Conservation (phyloP, 2,329 filamentous ascomycete genomes). For the Rhynchosporium secalis region DNA sequence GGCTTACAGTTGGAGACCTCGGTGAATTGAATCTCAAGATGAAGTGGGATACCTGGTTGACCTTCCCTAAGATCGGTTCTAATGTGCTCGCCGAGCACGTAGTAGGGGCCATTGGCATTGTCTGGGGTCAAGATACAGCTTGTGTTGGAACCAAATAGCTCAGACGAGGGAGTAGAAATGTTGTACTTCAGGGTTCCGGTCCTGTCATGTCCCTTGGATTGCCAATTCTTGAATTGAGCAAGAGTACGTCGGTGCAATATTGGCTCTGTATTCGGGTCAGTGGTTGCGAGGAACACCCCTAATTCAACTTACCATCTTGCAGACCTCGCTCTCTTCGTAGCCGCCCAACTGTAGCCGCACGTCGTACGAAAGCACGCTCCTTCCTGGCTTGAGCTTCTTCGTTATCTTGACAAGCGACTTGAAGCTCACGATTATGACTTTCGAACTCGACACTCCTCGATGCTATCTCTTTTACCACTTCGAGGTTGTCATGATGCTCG, state of each 20-base stretch:
- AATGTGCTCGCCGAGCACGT: conserved; percentile 43
- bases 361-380: conserved; percentile 19
- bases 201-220: conserved; percentile 29
- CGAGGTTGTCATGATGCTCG: conserved; percentile 20
- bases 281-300: neutral
- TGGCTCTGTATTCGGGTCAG: conserved; percentile 34
- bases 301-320: conserved; percentile 17
- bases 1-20: conserved; percentile 54
- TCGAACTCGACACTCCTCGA: conserved; percentile 40
- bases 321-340: conserved; percentile 24
- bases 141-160: conserved; percentile 46
- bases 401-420: conserved; percentile 8
- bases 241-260: conserved; percentile 32
- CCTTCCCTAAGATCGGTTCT: conserved; percentile 43
- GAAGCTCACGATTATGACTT: conserved; percentile 6
- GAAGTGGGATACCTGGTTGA: conserved; percentile 50
- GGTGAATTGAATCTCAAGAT: conserved; percentile 54
- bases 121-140: conserved; percentile 54
- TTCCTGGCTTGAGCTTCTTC: conserved; percentile 18
- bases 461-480: conserved; percentile 34
- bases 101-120: conserved; percentile 57
- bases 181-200: conserved; percentile 42
- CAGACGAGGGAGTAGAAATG: conserved; percentile 39
- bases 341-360: conserved; percentile 22
- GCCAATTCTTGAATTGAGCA: conserved; percentile 29